Evolutionary conservation across 2,329 filamentous ascomycete species (phyloP), one percentile per base, ranked within the genome.

Genomic region (Bipolaris cookei): DNA sequence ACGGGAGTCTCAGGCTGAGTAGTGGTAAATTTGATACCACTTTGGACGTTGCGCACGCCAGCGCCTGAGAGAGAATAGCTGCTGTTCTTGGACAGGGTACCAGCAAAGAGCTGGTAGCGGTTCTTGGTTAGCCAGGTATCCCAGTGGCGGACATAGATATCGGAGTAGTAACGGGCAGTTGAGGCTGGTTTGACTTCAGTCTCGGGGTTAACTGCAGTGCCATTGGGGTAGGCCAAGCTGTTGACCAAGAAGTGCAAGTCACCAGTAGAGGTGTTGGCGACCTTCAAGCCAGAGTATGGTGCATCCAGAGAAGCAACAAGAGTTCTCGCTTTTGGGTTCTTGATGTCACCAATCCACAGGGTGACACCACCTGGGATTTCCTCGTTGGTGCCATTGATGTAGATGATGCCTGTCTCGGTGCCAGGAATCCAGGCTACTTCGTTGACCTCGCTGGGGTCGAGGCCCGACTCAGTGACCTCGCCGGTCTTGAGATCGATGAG

Each of bases 111-210:
- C 1, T 89, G 85, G 69, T 88, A 89, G 59, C 84, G 86, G 68
- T 91, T 86, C 51, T 87, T 84, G 1, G 84, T 86, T 32, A 87
- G 81, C 80, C 90, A 96, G 4, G 82, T 76, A 72, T 96, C 91
- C 91, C 91, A 96, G 70, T 96, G 90, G 23, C 91, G 86, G 25
- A 90, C 88, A 69, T 90, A 95, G 35, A 92, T 84, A 57, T 85
- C 86, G 20, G 86, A 86, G 75, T 95, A 95, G 32, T 91, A 83
- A 68, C 86, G 87, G 18, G 85, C 91, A 3, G 85, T 85, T 39
- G 88, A 88, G 21, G 82, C 75, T 0, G 85, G 79, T 65, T 84
- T 85, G 54, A 83, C 78, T 39, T 85, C 86, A 4, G 82, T 80
- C 43, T 87, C 82, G 5, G 85, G 80, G 72, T 90, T 90, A 76